Evolutionary conservation across 108 stramenopile species (phyloP).

Genomic region (Epithemia pelagica): DNA sequence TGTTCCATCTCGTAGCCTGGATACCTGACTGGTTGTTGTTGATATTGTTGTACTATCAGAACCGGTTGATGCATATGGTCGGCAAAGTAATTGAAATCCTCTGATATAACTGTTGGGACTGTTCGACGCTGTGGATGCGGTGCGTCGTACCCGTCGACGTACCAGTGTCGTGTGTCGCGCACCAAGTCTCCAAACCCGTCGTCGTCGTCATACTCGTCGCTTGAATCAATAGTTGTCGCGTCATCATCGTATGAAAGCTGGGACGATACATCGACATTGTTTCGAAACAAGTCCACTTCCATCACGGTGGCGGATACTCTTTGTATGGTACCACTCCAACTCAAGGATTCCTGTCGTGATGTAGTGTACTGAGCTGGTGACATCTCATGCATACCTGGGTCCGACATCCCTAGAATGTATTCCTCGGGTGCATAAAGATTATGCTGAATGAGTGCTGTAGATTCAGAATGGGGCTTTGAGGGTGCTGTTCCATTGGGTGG

Average conservation of each 20-base stretch:
- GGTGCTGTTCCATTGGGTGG: not conserved
- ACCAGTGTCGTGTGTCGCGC: not conserved
- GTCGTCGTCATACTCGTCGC: not conserved
- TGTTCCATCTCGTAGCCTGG: not conserved
- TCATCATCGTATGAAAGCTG: not conserved
- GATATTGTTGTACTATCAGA: not conserved
- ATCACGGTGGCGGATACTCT: not conserved
- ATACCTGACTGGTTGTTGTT: not conserved
- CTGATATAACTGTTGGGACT: not conserved
- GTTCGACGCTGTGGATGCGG: not conserved
- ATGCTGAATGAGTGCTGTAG: not conserved
- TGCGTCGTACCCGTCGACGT: not conserved
- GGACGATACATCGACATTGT: not conserved
- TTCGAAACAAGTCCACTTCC: not conserved
- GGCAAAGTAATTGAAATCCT: not conserved
- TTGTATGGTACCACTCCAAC: not conserved
- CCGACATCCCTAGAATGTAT: not conserved
- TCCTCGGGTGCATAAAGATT: not conserved
- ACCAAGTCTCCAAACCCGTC: not conserved
- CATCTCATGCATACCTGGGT: not conserved
- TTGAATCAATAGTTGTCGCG: not conserved
- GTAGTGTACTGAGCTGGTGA: not conserved
- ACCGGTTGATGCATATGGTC: not conserved
- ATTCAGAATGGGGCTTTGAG: not conserved
- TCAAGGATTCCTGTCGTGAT: not conserved